phyloP scores from a whole-genome alignment of 1,284 basidiomycete species.

The Leccinum subatratum region DNA sequence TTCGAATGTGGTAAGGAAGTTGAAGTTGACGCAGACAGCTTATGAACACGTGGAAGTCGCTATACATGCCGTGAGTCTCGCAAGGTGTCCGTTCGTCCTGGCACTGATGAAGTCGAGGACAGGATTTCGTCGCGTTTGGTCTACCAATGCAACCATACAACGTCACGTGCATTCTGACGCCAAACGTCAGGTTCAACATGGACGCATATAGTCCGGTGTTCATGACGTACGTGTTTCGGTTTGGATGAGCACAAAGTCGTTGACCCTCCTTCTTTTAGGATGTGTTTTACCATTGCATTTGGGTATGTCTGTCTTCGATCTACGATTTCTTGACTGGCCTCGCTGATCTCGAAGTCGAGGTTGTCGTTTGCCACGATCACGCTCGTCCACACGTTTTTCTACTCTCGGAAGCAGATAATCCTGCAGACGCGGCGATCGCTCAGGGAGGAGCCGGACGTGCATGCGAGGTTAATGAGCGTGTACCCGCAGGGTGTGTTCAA shows the following conservation, averaged over 20 bases:
- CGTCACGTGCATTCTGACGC: slow-evolving; percentile 49
- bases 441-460: slow-evolving; percentile 70
- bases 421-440: slow-evolving; percentile 46
- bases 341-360: slow-evolving; percentile 12
- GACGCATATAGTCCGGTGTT: slow-evolving; percentile 67
- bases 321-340: background rate
- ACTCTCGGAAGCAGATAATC: slow-evolving; percentile 68
- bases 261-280: background rate
- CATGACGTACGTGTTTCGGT: slow-evolving; percentile 39
- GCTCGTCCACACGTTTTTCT: slow-evolving; percentile 63
- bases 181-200: slow-evolving; percentile 46
- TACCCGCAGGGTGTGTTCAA: slow-evolving; percentile 62
- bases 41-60: slow-evolving; percentile 43
- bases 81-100: background rate
- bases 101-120: slow-evolving; percentile 2
- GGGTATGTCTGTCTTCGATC: slow-evolving; percentile 20
- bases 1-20: background rate
- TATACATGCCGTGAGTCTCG: slow-evolving; percentile 37
- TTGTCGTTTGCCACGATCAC: slow-evolving; percentile 61
- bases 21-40: slow-evolving; percentile 33
- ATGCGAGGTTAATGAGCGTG: slow-evolving; percentile 64
- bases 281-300: slow-evolving; percentile 49
- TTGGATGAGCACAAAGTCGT: background rate
- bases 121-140: slow-evolving; percentile 30
- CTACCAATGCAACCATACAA: slow-evolving; percentile 53